A percentile compares a stretch with the other conserved stretches of the same genome.
Evolutionary conservation across 306 rosid species (phyloP).

Genomic region (Lithocarpus polystachyus): DNA sequence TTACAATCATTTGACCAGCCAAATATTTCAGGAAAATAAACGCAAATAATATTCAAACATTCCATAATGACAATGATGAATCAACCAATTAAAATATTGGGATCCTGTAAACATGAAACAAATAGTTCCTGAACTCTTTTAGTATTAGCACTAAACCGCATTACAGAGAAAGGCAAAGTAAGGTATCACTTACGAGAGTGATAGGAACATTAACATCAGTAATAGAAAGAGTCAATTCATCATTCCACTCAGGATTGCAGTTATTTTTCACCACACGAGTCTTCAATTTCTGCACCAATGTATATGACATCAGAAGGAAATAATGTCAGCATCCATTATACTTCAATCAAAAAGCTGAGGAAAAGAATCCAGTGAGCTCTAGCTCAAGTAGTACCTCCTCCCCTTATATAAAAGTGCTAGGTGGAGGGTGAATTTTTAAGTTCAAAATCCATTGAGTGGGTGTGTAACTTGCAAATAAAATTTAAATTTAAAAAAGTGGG

Average conservation of each 20-base stretch:
- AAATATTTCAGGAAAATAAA: background rate
- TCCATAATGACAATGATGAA: background rate
- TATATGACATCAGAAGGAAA: background rate
- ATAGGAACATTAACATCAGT: slow-evolving; percentile 44
- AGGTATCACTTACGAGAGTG: slow-evolving; percentile 41
- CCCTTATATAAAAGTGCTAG: too few relatives aligned
- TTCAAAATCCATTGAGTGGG: too few relatives aligned
- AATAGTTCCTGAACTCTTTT: background rate
- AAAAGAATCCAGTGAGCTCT: background rate
- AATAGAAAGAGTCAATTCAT: slow-evolving; percentile 68
- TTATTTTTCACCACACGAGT: slow-evolving; percentile 49
- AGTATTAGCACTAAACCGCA: background rate
- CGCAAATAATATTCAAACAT: background rate
- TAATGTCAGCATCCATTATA: background rate
- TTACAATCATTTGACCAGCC: background rate
- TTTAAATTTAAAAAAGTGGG: too few relatives aligned
- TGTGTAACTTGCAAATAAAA: too few relatives aligned
- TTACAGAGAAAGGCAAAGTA: background rate
- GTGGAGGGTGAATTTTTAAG: too few relatives aligned
- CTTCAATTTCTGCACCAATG: slow-evolving; percentile 52
- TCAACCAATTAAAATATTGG: background rate
- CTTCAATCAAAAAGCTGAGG: background rate
- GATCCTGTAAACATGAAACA: background rate
- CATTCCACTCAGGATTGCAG: slow-evolving; percentile 83
- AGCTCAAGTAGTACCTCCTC: too few relatives aligned